Evolutionary conservation across 2,329 filamentous ascomycete genomes (phyloP), one percentile per base, ranked within the genome.

Genomic region (Sclerotinia nivalis): DNA sequence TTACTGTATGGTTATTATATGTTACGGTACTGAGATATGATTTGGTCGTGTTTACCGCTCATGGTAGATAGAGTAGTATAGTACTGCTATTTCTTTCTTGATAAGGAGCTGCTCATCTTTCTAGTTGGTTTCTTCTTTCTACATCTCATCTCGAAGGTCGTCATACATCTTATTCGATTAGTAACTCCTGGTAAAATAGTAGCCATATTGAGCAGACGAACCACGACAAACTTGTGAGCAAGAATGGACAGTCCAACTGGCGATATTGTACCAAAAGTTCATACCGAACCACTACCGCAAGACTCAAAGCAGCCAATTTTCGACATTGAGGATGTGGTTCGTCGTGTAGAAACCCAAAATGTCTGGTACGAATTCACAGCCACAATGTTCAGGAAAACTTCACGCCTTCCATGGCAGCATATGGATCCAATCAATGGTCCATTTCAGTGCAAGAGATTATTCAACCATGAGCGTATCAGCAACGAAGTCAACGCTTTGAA

Each of bases 401-500:
- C 49, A 25, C 62, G 62, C 10, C 49, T 40, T 66, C 28, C 34
- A 2, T 31, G n/a, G 45, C 9, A 31, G 6, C 12, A 49, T 52
- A 40, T 49, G 18, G 43, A 31, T 10, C 12, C 13, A 18, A 8
- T 18, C 2, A 22, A 37, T 4, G 28, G 10, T 25, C 34, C 49
- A 12, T 8, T 37, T 43, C 15, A 52, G n/a, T 28, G 9, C 25
- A 52, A 66, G 28, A 55, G 28, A 47, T 34, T 18, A 18, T 47
- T 55, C 9, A 66, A 55, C 5, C 34, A 66, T 13, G 47, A 66
- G 4, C 62, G 50, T 22, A 66, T 55, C n/a, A 56, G 22, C 10
- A 55, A 66, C 10, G 62, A 66, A 55, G 49, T 28, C 49, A 55
- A 66, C 9, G 34, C 62, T 28, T 5, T 66, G 49, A 20, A 55